A percentile compares a stretch with the other conserved stretches of the same genome.
Conservation (phyloP, 495 filamentous ascomycete species). For the Aspergillus sparsus region DNA sequence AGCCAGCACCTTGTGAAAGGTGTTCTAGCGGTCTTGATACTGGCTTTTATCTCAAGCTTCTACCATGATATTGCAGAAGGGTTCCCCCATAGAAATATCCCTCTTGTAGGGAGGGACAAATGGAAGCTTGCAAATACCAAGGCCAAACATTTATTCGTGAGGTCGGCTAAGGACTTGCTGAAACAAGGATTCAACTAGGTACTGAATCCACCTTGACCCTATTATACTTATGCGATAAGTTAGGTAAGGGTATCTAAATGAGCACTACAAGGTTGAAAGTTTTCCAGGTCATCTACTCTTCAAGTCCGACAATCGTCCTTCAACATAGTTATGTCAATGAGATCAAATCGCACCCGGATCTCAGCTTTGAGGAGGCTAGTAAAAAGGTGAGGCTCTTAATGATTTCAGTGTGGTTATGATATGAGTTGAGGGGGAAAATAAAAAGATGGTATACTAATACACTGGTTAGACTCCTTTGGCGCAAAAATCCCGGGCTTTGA, state of each 20-base stretch:
- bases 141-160: conserved; percentile 30
- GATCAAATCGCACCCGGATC: conserved; percentile 44
- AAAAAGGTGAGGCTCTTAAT: conserved; percentile 33
- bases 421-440: no score
- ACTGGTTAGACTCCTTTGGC: conserved; percentile 43
- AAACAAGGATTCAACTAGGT: conserved; percentile 36
- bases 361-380: conserved; percentile 43
- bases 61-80: conserved; percentile 34
- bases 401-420: no score
- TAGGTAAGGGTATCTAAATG: conserved; percentile 20
- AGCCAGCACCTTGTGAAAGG: conserved; percentile 28
- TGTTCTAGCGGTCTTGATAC: conserved; percentile 24
- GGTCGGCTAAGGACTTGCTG: conserved; percentile 29
- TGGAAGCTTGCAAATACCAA: conserved; percentile 37
- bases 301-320: conserved; percentile 42
- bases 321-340: conserved; percentile 53
- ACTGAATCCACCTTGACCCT: not conserved
- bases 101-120: conserved; percentile 33
- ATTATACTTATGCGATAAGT: not conserved
- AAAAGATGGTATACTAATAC: not conserved
- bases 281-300: conserved; percentile 43
- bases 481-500: conserved; percentile 50
- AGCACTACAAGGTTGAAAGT: conserved; percentile 20
- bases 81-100: conserved; percentile 32
- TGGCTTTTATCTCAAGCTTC: conserved; percentile 27